phyloP scores from a whole-genome alignment of 2,329 filamentous ascomycete species.

The Clonostachys byssicola region DNA sequence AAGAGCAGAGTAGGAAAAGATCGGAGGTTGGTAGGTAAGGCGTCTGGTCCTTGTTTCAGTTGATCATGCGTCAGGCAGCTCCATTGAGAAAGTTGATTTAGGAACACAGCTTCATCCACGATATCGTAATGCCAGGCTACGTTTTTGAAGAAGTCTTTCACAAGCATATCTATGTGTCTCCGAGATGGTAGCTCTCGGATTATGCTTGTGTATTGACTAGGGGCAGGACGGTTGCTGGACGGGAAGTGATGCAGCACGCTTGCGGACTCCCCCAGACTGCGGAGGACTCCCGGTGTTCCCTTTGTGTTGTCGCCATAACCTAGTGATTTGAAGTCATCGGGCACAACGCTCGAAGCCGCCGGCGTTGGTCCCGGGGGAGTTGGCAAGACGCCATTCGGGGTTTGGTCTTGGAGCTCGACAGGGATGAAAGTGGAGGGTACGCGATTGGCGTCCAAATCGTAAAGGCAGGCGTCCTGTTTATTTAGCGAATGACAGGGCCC shows the following conservation, averaged over 20 bases:
- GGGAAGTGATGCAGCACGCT: background rate
- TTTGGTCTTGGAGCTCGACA: background rate
- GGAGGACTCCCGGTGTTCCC: background rate
- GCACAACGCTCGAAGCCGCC: background rate
- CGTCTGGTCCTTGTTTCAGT: slow-evolving; percentile 2
- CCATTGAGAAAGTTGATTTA: slow-evolving; percentile 2
- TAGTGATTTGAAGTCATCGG: background rate
- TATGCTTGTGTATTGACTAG: slow-evolving; percentile 1
- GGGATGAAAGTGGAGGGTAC: background rate
- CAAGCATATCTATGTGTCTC: slow-evolving; percentile 2
- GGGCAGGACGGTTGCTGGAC: background rate
- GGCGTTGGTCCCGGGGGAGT: background rate
- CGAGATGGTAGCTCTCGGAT: slow-evolving; percentile 3
- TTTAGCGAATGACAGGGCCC: background rate
- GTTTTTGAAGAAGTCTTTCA: slow-evolving; percentile 4
- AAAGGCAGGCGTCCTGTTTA: slow-evolving; percentile 1
- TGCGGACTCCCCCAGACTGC: background rate
- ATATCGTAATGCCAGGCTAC: slow-evolving; percentile 6
- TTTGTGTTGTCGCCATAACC: background rate
- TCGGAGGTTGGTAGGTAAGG: background rate
- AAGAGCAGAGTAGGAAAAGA: slow-evolving; percentile 5
- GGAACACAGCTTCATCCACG: slow-evolving; percentile 4
- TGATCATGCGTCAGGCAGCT: slow-evolving; percentile 1
- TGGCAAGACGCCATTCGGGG: background rate
- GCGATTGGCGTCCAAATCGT: background rate